Percentiles rank a stretch among this genome's conserved stretches.
phyloP scores from a whole-genome alignment of 306 rosid species.

The Trifolium repens region DNA sequence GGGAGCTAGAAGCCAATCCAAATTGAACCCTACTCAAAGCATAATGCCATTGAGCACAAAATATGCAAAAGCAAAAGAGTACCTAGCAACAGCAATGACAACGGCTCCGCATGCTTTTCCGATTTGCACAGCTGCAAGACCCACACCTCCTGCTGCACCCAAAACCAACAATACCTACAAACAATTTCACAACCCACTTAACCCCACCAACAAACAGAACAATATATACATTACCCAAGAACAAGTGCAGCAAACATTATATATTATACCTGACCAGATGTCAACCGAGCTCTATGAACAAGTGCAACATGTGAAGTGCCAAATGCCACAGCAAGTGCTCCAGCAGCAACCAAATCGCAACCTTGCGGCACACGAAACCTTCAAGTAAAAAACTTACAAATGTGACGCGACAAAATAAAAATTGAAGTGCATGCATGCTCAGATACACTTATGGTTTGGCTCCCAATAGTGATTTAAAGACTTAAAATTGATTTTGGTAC shows the following conservation, averaged over 20 bases:
- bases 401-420: neutral
- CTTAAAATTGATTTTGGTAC: neutral
- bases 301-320: constrained; percentile 96
- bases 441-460: neutral
- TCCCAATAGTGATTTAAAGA: neutral
- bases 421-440: neutral
- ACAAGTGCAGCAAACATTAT: constrained; percentile 13
- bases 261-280: constrained; percentile 71
- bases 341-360: constrained; percentile 87
- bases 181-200: constrained; percentile 17
- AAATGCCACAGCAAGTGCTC: constrained; percentile 86
- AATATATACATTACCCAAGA: constrained; percentile 7
- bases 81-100: constrained; percentile 98
- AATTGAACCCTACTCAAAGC: neutral
- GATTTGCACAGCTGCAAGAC: constrained; percentile 91
- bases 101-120: constrained; percentile 84
- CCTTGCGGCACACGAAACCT: constrained; percentile 84
- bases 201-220: constrained; percentile 32
- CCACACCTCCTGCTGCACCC: constrained; percentile 98
- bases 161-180: constrained; percentile 84
- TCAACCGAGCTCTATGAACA: constrained; percentile 75
- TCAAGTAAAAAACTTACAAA: constrained; percentile 40
- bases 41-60: neutral
- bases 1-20: neutral
- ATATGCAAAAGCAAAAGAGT: constrained; percentile 14